Evolutionary conservation across 805 yeast species (phyloP).

Genomic region (Yarrowia divulgata): DNA sequence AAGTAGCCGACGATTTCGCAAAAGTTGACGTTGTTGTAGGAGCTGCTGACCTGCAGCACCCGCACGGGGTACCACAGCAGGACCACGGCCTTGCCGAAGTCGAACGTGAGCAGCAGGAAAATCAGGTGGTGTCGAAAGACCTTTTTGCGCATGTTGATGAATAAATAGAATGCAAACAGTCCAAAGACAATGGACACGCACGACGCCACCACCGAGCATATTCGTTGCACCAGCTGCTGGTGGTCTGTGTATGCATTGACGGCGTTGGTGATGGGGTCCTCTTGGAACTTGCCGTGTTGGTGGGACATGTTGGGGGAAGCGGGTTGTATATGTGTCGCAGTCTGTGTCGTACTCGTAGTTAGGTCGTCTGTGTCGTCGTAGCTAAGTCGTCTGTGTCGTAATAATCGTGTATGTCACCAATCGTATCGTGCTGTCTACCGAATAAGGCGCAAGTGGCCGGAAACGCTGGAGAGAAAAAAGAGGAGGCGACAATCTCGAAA

Average conservation of each 20-base stretch:
- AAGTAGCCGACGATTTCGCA: slow-evolving; percentile 78
- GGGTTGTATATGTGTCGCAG: not conserved
- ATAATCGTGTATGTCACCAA: too few species aligned
- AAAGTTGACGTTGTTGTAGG: slow-evolving; percentile 58
- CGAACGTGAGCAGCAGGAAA: slow-evolving; percentile 67
- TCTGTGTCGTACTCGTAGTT: too few species aligned
- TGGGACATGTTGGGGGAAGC: slow-evolving; percentile 8
- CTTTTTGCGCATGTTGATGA: slow-evolving; percentile 47
- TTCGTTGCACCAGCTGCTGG: slow-evolving; percentile 48
- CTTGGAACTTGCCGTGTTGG: slow-evolving; percentile 35
- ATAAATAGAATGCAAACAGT: slow-evolving; percentile 64
- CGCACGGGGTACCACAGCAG: slow-evolving; percentile 72
- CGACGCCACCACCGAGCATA: slow-evolving; percentile 59
- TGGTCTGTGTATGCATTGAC: slow-evolving; percentile 43
- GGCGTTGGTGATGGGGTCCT: slow-evolving; percentile 40
- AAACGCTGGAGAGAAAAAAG: too few species aligned
- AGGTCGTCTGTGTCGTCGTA: not conserved
- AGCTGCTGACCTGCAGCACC: slow-evolving; percentile 53
- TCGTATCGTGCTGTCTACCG: too few species aligned
- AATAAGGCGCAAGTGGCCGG: too few species aligned
- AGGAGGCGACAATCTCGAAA: too few species aligned
- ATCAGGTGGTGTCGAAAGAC: slow-evolving; percentile 59
- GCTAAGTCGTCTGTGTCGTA: not conserved
- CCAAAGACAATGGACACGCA: slow-evolving; percentile 61
- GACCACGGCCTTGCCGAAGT: slow-evolving; percentile 72